Conservation (phyloP, 768 basidiomycete species). For the Lentinula detonsa region DNA sequence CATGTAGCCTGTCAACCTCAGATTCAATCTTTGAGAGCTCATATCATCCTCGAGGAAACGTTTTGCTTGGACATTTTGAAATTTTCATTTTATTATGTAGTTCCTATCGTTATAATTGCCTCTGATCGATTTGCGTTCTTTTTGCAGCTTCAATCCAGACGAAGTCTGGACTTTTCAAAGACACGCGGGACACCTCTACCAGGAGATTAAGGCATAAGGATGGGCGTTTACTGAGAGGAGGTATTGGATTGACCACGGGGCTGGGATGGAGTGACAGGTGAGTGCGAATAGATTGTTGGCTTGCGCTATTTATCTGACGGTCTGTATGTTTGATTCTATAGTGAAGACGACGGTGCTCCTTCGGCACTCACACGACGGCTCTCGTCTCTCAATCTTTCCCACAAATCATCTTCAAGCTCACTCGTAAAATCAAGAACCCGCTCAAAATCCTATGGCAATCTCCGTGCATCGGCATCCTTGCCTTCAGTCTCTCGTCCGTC, state of each 20-base stretch:
- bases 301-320: conserved; percentile 7
- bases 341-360: conserved; percentile 71
- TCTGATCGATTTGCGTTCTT: background rate
- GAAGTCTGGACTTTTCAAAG: conserved; percentile 39
- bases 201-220: conserved; percentile 59
- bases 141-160: conserved; percentile 22
- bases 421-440: conserved; percentile 16
- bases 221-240: conserved; percentile 49
- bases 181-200: conserved; percentile 50
- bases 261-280: conserved; percentile 74
- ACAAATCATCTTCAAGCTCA: conserved; percentile 39
- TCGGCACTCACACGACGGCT: conserved; percentile 59
- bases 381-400: conserved; percentile 47
- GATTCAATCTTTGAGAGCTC: background rate
- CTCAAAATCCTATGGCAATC: background rate
- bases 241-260: conserved; percentile 66
- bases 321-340: conserved; percentile 17
- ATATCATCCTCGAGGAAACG: background rate
- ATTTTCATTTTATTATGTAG: background rate
- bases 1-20: background rate
- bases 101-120: background rate
- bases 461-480: background rate
- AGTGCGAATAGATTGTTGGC: conserved; percentile 12
- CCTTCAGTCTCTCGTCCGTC: background rate
- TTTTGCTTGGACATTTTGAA: background rate